These are phyloP conservation scores for Populus alba DNA, from an alignment of 345 rosid species.

Conservation along the genomic window DNA sequence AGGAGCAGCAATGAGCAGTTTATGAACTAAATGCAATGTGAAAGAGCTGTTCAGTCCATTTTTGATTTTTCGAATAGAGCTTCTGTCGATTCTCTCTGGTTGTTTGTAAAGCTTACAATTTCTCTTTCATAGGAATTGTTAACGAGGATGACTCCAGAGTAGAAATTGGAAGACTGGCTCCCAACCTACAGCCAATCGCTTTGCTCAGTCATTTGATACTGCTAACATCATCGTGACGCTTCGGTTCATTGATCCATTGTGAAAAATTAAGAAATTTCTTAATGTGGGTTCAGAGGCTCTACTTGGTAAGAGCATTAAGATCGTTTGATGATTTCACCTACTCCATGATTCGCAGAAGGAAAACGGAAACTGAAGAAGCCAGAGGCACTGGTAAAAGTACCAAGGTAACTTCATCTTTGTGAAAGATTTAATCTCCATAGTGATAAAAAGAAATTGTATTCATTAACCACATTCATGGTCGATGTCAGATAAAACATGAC, in stretches of 20 bases:
- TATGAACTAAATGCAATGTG: neutral
- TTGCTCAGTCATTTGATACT: constrained; percentile 82
- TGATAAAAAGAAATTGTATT: neutral
- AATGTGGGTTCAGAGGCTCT: constrained; percentile 83
- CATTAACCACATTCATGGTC: neutral
- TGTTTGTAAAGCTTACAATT: neutral
- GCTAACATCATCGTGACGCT: constrained; percentile 82
- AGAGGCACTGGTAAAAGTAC: constrained; percentile 23
- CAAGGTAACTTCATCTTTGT: constrained; percentile 31
- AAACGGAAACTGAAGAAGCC: constrained; percentile 56
- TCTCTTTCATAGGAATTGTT: constrained; percentile 50
- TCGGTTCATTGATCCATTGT: constrained; percentile 83
- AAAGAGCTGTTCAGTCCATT: neutral
- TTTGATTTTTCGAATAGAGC: neutral
- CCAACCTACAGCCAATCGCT: constrained; percentile 57
- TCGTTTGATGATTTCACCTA: constrained; percentile 74
- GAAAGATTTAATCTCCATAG: neutral
- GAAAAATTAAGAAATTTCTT: constrained; percentile 71
- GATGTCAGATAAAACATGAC: constrained; percentile 66
- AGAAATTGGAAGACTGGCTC: constrained; percentile 78
- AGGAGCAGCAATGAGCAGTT: constrained; percentile 86
- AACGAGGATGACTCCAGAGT: constrained; percentile 97
- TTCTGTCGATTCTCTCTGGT: neutral
- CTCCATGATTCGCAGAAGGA: constrained; percentile 67
- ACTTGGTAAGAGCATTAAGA: constrained; percentile 72